Conservation (phyloP, 2,329 filamentous ascomycete species). For the Microcyclosporella mali region DNA sequence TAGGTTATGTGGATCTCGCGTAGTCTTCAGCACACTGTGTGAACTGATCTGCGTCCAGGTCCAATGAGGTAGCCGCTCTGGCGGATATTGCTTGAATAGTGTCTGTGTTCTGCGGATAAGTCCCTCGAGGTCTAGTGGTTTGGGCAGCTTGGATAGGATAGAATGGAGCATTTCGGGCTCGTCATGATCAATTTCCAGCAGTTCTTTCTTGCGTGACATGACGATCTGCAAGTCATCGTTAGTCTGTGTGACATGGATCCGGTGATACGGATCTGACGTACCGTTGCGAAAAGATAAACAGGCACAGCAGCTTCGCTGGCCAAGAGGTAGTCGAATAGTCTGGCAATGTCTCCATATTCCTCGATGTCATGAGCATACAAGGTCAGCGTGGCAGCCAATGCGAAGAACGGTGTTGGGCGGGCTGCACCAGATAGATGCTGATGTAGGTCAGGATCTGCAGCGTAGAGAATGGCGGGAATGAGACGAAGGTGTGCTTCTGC, state of each 20-base stretch:
- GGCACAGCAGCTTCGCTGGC: conserved; percentile 81
- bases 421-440: conserved; percentile 46
- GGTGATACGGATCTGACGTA: conserved; percentile 20
- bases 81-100: conserved; percentile 63
- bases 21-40: conserved; percentile 81
- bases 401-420: conserved; percentile 71
- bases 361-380: conserved; percentile 96
- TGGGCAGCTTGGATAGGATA: conserved; percentile 78
- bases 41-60: conserved; percentile 67
- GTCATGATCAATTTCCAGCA: conserved; percentile 75
- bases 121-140: conserved; percentile 70
- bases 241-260: not conserved
- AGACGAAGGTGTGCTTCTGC: conserved; percentile 80
- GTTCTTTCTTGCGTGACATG: conserved; percentile 69
- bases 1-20: conserved; percentile 48
- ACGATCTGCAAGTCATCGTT: conserved; percentile 54
- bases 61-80: conserved; percentile 57
- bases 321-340: conserved; percentile 87
- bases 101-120: conserved; percentile 61
- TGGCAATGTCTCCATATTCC: conserved; percentile 78
- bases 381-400: conserved; percentile 85
- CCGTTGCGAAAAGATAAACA: conserved; percentile 79
- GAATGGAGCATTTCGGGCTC: conserved; percentile 91
- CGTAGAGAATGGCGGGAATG: conserved; percentile 71
- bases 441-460: conserved; percentile 65